These are phyloP conservation scores for Ailanthus altissimus DNA, from an alignment of 345 rosid species.

Conservation along the genomic window DNA sequence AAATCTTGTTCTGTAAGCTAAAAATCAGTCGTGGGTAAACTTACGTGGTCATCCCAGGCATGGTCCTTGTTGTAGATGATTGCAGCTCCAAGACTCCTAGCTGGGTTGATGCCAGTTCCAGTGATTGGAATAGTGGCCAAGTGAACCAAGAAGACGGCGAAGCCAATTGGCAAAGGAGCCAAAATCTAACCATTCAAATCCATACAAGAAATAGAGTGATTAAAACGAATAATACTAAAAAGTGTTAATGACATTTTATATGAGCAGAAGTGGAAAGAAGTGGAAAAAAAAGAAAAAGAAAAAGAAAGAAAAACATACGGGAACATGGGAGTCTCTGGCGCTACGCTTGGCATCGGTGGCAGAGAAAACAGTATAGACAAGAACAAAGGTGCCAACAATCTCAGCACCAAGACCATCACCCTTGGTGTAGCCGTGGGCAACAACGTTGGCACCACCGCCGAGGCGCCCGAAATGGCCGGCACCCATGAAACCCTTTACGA, in stretches of 20 bases:
- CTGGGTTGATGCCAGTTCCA: constrained; percentile 73
- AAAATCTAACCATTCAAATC: constrained; percentile 39
- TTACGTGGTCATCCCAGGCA: constrained; percentile 66
- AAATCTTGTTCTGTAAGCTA: not conserved
- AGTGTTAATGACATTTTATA: not conserved
- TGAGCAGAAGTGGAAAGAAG: not conserved
- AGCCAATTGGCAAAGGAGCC: constrained; percentile 70
- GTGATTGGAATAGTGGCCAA: constrained; percentile 70
- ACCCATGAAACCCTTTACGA: constrained; percentile 50
- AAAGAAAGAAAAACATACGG: constrained; percentile 31
- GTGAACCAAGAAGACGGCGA: constrained; percentile 73
- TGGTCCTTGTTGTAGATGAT: constrained; percentile 56
- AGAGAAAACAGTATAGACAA: constrained; percentile 56
- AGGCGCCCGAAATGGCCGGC: constrained; percentile 5
- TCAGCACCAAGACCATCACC: constrained; percentile 56
- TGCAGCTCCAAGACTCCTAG: constrained; percentile 72
- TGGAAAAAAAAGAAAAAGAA: too few species aligned
- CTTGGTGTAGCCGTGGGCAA: constrained; percentile 42
- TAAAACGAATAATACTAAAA: not conserved
- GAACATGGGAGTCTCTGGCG: constrained; percentile 64
- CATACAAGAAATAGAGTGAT: not conserved
- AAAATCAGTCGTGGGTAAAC: not conserved
- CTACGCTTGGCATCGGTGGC: constrained; percentile 62
- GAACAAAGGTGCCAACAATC: constrained; percentile 46
- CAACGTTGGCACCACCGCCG: constrained; percentile 48